These are phyloP conservation scores for Sclerotinia trifoliorum DNA, from an alignment of 2,329 filamentous ascomycete genomes.

Conservation along the genomic window DNA sequence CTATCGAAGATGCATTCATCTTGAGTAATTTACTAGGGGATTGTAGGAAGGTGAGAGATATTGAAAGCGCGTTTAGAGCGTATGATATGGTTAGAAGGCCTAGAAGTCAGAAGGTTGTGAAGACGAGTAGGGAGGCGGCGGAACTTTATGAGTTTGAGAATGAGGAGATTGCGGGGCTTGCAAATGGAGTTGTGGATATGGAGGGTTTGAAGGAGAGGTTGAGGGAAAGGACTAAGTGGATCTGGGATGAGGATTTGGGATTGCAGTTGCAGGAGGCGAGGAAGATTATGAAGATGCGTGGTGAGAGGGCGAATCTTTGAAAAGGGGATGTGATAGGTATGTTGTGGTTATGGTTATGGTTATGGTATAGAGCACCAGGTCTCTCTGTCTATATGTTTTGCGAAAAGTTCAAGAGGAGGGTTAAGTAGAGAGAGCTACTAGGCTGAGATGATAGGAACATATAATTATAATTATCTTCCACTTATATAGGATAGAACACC, in stretches of 20 bases:
- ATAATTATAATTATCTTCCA: not conserved
- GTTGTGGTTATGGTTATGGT: not conserved
- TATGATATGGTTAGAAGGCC: constrained; percentile 51
- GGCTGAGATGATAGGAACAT: not conserved
- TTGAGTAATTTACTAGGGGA: constrained; percentile 49
- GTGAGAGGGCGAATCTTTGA: not conserved
- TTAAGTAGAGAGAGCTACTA: too few relatives aligned
- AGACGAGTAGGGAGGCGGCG: constrained; percentile 35
- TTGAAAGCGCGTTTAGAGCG: constrained; percentile 49
- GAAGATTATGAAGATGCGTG: constrained; percentile 36
- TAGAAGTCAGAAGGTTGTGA: constrained; percentile 37
- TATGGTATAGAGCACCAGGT: not conserved
- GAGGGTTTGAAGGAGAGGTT: constrained; percentile 42
- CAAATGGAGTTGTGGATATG: constrained; percentile 41
- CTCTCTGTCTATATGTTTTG: not conserved
- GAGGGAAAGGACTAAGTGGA: constrained; percentile 41
- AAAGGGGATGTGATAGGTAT: not conserved
- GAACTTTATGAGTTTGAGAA: constrained; percentile 48
- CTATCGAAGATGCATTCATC: constrained; percentile 54
- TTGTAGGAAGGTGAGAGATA: constrained; percentile 39
- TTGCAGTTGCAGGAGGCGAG: constrained; percentile 43
- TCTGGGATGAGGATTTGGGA: constrained; percentile 42
- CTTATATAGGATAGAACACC: too few relatives aligned
- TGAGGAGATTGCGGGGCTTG: constrained; percentile 41
- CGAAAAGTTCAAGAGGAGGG: not conserved